Evolutionary conservation across 768 basidiomycete genomes (phyloP).

Genomic region (Tephrocybe sp.): DNA sequence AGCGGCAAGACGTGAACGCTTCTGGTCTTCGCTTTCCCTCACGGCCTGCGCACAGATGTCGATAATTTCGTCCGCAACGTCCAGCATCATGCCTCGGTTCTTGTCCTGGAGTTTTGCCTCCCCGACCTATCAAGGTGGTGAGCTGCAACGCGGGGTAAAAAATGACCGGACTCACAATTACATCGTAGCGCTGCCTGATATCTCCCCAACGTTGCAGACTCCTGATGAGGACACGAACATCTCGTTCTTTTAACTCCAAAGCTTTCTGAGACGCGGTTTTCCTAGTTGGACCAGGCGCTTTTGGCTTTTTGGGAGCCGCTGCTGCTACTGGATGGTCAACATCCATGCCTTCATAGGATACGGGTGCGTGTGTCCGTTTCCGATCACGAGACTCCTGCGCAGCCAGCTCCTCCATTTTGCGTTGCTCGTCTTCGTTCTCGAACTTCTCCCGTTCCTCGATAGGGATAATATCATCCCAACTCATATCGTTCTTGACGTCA

Average conservation of each 20-base stretch:
- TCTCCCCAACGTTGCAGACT: slow-evolving; percentile 98
- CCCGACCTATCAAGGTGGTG: slow-evolving; percentile 53
- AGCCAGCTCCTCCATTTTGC: slow-evolving; percentile 69
- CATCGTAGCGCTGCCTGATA: slow-evolving; percentile 90
- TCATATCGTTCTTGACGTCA: slow-evolving; percentile 98
- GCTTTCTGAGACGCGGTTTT: slow-evolving; percentile 94
- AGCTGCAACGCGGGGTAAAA: slow-evolving; percentile 5
- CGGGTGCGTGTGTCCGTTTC: slow-evolving; percentile 83
- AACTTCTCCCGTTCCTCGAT: slow-evolving; percentile 84
- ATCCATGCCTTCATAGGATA: slow-evolving; percentile 94
- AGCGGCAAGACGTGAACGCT: slow-evolving; percentile 70
- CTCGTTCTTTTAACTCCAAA: slow-evolving; percentile 96
- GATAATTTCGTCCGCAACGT: slow-evolving; percentile 91
- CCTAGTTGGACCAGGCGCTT: slow-evolving; percentile 67
- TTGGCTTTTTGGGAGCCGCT: slow-evolving; percentile 72
- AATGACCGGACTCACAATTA: slow-evolving; percentile 65
- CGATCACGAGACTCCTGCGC: slow-evolving; percentile 70
- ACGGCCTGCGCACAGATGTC: slow-evolving; percentile 83
- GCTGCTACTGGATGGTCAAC: slow-evolving; percentile 69
- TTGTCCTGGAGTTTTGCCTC: slow-evolving; percentile 93
- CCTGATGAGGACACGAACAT: slow-evolving; percentile 92
- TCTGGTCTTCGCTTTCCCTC: slow-evolving; percentile 79
- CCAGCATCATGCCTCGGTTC: slow-evolving; percentile 89
- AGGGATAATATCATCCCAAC: slow-evolving; percentile 99
- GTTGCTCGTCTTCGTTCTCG: slow-evolving; percentile 78